Evolutionary conservation across 2,329 filamentous ascomycete species (phyloP).

Genomic region (Fusarium buharicum): DNA sequence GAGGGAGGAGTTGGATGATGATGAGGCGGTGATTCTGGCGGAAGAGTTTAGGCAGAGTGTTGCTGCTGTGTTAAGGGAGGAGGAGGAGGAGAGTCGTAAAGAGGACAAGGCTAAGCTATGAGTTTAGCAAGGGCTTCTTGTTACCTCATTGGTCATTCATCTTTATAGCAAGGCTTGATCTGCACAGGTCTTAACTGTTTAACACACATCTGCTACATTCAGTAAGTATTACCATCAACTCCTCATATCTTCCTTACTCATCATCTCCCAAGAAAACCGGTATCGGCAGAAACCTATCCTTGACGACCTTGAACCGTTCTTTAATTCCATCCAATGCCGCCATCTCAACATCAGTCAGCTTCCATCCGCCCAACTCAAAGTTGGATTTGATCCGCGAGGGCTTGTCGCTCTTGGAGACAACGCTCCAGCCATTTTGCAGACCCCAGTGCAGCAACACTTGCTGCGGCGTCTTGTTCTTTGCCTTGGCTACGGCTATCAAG

Average conservation of each 20-base stretch:
- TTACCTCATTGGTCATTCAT: conserved; percentile 17
- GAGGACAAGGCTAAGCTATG: conserved; percentile 53
- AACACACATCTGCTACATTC: conserved; percentile 15
- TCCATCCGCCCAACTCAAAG: conserved; percentile 78
- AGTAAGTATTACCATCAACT: conserved; percentile 5
- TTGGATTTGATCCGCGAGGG: conserved; percentile 79
- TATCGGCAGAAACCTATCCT: conserved; percentile 76
- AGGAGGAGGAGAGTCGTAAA: conserved; percentile 32
- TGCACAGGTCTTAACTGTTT: conserved; percentile 2
- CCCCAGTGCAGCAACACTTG: conserved; percentile 86
- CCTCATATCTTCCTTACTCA: conserved; percentile 62
- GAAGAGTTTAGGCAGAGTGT: conserved; percentile 62
- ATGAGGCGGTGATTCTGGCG: conserved; percentile 72
- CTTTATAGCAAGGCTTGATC: neutral
- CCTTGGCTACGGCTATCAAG: conserved; percentile 70
- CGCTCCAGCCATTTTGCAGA: conserved; percentile 80
- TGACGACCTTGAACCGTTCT: conserved; percentile 85
- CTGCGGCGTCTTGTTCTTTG: conserved; percentile 75
- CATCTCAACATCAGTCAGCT: conserved; percentile 77
- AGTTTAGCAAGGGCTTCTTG: conserved; percentile 9
- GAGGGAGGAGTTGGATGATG: conserved; percentile 79
- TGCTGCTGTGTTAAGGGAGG: conserved; percentile 58
- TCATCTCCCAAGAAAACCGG: conserved; percentile 88
- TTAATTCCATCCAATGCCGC: conserved; percentile 72
- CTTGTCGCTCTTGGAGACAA: conserved; percentile 87